Base-by-base conservation (phyloP, 2,329 filamentous ascomycete genomes). In the Aureobasidium sp. region DNA sequence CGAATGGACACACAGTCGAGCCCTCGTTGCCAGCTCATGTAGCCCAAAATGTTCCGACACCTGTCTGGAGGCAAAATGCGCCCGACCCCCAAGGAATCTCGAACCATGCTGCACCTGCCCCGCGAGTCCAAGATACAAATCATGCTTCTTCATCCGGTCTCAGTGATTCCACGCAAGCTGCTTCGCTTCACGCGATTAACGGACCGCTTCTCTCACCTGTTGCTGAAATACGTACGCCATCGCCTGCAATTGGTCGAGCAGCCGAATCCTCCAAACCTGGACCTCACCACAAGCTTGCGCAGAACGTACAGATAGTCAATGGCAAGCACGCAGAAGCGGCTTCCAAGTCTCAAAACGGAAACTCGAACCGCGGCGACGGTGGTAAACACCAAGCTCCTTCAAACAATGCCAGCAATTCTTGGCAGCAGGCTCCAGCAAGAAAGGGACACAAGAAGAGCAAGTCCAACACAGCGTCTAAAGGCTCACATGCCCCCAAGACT, bases 161-260 rank as follows among this genome's bases (percentile, higher is more conserved):
- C 3, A 42, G 21, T 4, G 45, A 50, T 8, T 25, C 45, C 7
- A 49, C 39, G 15, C 55, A 47, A 41, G 21, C 44, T 30, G 32
- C 29, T 13, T 21, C 32, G 3, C 32, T 39, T 7, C 53, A 57
- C 21, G 16, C 55, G 3, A 41, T 59, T 16, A 57, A 65, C 8
- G 68, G 66, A 37, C 77, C 78, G 5, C 65, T 80, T 27, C 78
- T 92, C 2, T 91, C 89, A 0, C 89, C 89, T 0, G 88, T 91
- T 0, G 88, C 87, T 59, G 89, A 91, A 74, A 82, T 83, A 6
- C 80, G 82, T n/a, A 88, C 86, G 0, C 86, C 88, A 2, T 90
- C 88, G 1, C 87, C 88, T 1, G 87, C 81, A 3, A 77, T 81
- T 13, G 76, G 77, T 61, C 79, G 86, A 60, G 85, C 80, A 52